Evolutionary conservation across 2,329 filamentous ascomycete genomes (phyloP), one percentile per base, ranked within the genome.

Genomic region (Cercospora canescens): DNA sequence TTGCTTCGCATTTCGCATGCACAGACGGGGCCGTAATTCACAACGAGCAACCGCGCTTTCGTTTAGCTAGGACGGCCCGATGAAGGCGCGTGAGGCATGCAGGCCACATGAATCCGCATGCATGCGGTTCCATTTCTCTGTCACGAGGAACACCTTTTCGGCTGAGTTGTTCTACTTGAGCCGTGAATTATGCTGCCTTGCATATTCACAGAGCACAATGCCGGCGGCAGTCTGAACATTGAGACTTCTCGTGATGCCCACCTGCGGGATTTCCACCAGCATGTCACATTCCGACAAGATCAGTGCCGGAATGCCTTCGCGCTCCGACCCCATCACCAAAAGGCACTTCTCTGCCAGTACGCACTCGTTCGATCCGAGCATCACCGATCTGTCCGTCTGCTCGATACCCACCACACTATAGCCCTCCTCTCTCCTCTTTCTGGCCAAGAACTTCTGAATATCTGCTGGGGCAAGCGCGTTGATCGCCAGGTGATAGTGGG

Each of bases 151-250:
- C 45, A 30, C n/a, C 14, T 24, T 6, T 28, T 30, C 45, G n/a
- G 12, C 45, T 39, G 24, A 24, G 14, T 21, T 32, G 9, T 50
- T 26, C 60, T 62, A 62, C 34, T 41, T 55, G 32, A 37, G 32
- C 60, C 39, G 39, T 16, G 30, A 18, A 21, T 55, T 26, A 45
- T 63, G 57, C 70, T 83, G 81, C 68, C 82, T 79, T 73, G 78
- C 79, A 76, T 81, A 85, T 72, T 86, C 84, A 72, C 80, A 85
- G 39, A 85, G 70, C 52, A 84, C 83, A 63, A 84, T 81, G 0
- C 79, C 82, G 14, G 81, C 82, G 12, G 83, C 84, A 26, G 83
- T 85, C 76, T 86, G 84, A 67, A 86, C 84, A 74, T 86, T 86
- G 76, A 86, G 75, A 72, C 83, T 85, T 70, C 84, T 78, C 34